Base-by-base conservation (phyloP, 2,329 filamentous ascomycete genomes). In the Aspergillus sp. region DNA sequence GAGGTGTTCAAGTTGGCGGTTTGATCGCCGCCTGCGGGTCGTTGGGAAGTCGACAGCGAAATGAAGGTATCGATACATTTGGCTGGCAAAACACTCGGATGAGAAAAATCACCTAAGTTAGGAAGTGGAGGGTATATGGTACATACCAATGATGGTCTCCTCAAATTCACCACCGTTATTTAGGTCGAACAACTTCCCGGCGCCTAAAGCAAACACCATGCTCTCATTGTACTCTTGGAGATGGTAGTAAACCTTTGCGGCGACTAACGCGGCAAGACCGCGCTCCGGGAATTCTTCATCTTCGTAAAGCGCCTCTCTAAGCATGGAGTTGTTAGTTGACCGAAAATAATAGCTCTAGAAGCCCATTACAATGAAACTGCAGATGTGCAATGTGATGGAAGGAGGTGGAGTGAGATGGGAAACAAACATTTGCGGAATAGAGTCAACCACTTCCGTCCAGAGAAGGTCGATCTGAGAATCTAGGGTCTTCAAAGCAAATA, bases 11-110 rank as follows among this genome's bases (percentile, higher is more conserved):
- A 81, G 68, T 91, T 84, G n/a, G 86, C 84, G 37, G 89, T 80
- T 42, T 77, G 73, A 61, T 82, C 77, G 61, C 80, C 56, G 75
- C 77, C 58, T 74, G 79, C 79, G 68, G 63, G 83, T 73, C 61
- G 81, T 77, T 78, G 79, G 72, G 84, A 79, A 59, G 85, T 85
- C 51, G 86, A 89, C 52, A 93, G 83, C 59, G 91, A 88, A 70
- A 99, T 97, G 79, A 97, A 99, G 64, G 96, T 96, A 77, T 99
- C 95, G 70, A 99, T 87, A 73, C 95, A 99, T 83, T 96, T 97
- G 59, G 93, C 85, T 86, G 44, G 17, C 51, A 42, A 22, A 50
- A 41, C 37, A 37, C 42, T 56, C 19, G 33, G 55, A 57, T 67
- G 53, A 56, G 22, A 41, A 54, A 37, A 40, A 45, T 47, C 58